These are phyloP conservation scores for Apiotrichum gamsii DNA, from an alignment of 1,284 basidiomycete species.

Conservation along the genomic window DNA sequence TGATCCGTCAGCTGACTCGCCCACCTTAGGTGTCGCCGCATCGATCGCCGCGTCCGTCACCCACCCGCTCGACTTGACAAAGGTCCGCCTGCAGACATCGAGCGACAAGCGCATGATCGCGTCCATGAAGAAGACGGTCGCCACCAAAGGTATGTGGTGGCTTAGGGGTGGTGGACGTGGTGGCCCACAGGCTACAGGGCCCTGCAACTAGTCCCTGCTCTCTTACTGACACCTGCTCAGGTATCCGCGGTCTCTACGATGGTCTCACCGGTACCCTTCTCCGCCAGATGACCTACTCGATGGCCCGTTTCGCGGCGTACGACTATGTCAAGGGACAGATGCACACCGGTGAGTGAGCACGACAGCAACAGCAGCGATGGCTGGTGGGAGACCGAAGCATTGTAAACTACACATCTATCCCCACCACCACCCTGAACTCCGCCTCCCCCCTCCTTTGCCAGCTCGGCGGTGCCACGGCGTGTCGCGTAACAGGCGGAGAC, in stretches of 20 bases:
- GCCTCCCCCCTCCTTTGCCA: slow-evolving; percentile 40
- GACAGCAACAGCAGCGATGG: not conserved
- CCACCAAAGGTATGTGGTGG: slow-evolving; percentile 29
- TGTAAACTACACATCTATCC: too few relatives aligned
- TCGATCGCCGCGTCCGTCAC: slow-evolving; percentile 74
- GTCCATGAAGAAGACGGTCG: slow-evolving; percentile 65
- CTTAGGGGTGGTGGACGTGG: not conserved
- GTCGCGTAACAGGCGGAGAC: too few relatives aligned
- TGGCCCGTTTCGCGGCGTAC: slow-evolving; percentile 89
- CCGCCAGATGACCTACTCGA: slow-evolving; percentile 86
- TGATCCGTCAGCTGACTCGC: not conserved
- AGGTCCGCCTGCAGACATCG: slow-evolving; percentile 77
- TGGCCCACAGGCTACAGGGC: too few relatives aligned
- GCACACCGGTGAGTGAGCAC: slow-evolving; percentile 54
- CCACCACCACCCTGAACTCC: too few relatives aligned
- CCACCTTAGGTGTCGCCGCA: slow-evolving; percentile 59
- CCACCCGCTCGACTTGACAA: slow-evolving; percentile 80
- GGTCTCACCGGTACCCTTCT: slow-evolving; percentile 83
- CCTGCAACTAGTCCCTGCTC: not conserved
- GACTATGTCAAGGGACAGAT: slow-evolving; percentile 80
- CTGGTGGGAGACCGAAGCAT: too few relatives aligned
- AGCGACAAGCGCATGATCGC: slow-evolving; percentile 80
- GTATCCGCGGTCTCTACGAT: slow-evolving; percentile 69
- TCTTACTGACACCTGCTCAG: slow-evolving; percentile 41
- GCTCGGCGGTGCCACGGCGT: slow-evolving; percentile 29